These are phyloP conservation scores for Fusarium subglutinans DNA, from an alignment of 2,329 filamentous ascomycete genomes.

Conservation along the genomic window DNA sequence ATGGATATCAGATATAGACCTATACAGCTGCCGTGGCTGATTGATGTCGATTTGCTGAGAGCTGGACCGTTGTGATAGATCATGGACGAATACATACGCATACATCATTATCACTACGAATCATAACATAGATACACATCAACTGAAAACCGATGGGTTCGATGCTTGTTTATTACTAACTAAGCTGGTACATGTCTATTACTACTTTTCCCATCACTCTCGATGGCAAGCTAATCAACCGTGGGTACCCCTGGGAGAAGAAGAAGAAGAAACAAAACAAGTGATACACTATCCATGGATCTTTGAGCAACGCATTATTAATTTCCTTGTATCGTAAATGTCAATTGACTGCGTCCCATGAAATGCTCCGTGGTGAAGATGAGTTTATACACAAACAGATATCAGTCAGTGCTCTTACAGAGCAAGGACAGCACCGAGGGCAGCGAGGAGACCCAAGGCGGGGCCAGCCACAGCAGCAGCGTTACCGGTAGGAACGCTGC, in stretches of 20 bases:
- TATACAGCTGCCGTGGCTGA: slow-evolving; percentile 61
- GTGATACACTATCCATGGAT: neutral
- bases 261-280: neutral
- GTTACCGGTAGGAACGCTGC: slow-evolving; percentile 24
- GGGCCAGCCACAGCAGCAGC: slow-evolving; percentile 41
- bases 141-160: neutral
- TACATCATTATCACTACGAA: neutral
- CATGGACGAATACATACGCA: neutral
- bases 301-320: slow-evolving; percentile 9
- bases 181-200: slow-evolving; percentile 22
- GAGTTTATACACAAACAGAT: neutral
- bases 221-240: slow-evolving; percentile 5
- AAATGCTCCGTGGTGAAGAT: neutral
- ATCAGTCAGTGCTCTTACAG: slow-evolving; percentile 41
- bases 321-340: slow-evolving; percentile 2
- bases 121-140: neutral
- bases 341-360: neutral
- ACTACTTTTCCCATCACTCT: slow-evolving; percentile 19
- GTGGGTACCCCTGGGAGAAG: neutral
- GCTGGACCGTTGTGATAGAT: neutral
- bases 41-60: slow-evolving; percentile 57
- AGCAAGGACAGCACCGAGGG: slow-evolving; percentile 46
- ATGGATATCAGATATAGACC: slow-evolving; percentile 54
- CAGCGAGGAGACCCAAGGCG: slow-evolving; percentile 44
- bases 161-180: slow-evolving; percentile 21